Percentiles rank a stretch among this genome's conserved stretches.
Evolutionary conservation across 176 grass and related monocot species (phyloP).

Genomic region (Saccharum spontaneum): DNA sequence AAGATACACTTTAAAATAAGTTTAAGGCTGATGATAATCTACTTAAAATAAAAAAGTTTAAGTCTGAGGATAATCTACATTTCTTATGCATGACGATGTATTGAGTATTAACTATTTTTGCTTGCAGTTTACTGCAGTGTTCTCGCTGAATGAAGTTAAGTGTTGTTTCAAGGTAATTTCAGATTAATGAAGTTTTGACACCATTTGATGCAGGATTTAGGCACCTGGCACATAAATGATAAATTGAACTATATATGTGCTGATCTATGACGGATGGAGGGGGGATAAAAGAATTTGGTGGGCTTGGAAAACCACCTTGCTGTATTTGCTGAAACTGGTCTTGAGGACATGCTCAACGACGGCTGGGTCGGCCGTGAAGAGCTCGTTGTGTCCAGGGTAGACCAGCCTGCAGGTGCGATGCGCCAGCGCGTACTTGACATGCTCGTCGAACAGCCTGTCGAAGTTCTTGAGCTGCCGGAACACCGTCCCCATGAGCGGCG

Average conservation of each 20-base stretch:
- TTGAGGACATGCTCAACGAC: constrained; percentile 53
- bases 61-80: too few relatives aligned
- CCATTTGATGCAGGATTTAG: neutral
- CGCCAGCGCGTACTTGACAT: constrained; percentile 16
- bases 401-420: constrained; percentile 50
- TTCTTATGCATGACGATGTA: too few relatives aligned
- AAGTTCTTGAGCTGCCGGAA: constrained; percentile 44
- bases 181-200: neutral
- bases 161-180: too few relatives aligned
- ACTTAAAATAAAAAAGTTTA: neutral
- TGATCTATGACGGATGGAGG: too few relatives aligned
- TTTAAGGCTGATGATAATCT: neutral
- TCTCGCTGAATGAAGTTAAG: too few relatives aligned
- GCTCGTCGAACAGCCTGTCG: constrained; percentile 43
- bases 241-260: neutral
- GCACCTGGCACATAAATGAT: too few relatives aligned
- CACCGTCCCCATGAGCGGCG: constrained; percentile 43
- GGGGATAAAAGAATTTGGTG: neutral
- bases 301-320: constrained; percentile 40
- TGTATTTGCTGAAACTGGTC: constrained; percentile 64
- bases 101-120: too few relatives aligned
- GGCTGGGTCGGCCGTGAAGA: constrained; percentile 36
- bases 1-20: neutral
- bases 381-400: constrained; percentile 29
- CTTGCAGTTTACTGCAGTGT: too few relatives aligned